Evolutionary conservation across 2,329 filamentous ascomycete species (phyloP).

Genomic region (Cercospora sesami): DNA sequence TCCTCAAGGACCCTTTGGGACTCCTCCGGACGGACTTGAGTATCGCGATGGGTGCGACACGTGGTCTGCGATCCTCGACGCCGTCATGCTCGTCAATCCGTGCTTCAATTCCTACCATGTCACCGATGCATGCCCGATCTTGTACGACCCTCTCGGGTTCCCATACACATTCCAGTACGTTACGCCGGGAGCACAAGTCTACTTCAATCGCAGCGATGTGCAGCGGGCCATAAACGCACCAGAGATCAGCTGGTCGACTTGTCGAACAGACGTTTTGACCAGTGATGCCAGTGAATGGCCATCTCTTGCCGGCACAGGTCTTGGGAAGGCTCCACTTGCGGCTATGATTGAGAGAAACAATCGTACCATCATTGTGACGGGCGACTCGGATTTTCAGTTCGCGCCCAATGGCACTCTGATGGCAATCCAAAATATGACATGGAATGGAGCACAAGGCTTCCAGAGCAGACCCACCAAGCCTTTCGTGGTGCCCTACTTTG

Average conservation of each 20-base stretch:
- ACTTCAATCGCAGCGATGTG: slow-evolving; percentile 39
- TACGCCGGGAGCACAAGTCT: slow-evolving; percentile 17
- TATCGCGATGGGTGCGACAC: slow-evolving; percentile 34
- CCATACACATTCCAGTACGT: slow-evolving; percentile 8
- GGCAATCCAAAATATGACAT: slow-evolving; percentile 37
- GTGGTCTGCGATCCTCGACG: slow-evolving; percentile 36
- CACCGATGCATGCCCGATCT: slow-evolving; percentile 32
- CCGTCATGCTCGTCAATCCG: slow-evolving; percentile 34
- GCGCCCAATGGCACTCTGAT: slow-evolving; percentile 32
- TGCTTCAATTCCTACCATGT: slow-evolving; percentile 39
- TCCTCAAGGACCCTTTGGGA: slow-evolving; percentile 22
- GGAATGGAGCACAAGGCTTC: slow-evolving; percentile 35
- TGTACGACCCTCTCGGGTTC: slow-evolving; percentile 27
- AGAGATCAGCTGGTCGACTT: slow-evolving; percentile 30
- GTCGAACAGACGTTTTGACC: slow-evolving; percentile 23
- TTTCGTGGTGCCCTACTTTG: slow-evolving; percentile 32
- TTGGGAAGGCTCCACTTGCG: background rate
- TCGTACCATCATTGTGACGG: slow-evolving; percentile 35
- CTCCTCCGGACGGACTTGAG: slow-evolving; percentile 35
- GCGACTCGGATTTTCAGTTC: slow-evolving; percentile 32
- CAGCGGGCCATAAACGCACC: slow-evolving; percentile 40
- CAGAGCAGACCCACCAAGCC: slow-evolving; percentile 25
- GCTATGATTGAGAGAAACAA: slow-evolving; percentile 36
- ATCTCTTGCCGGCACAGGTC: slow-evolving; percentile 20
- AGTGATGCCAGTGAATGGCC: background rate